These are phyloP conservation scores for Phyllachora maydis DNA, from an alignment of 2,329 filamentous ascomycete genomes.

Conservation along the genomic window DNA sequence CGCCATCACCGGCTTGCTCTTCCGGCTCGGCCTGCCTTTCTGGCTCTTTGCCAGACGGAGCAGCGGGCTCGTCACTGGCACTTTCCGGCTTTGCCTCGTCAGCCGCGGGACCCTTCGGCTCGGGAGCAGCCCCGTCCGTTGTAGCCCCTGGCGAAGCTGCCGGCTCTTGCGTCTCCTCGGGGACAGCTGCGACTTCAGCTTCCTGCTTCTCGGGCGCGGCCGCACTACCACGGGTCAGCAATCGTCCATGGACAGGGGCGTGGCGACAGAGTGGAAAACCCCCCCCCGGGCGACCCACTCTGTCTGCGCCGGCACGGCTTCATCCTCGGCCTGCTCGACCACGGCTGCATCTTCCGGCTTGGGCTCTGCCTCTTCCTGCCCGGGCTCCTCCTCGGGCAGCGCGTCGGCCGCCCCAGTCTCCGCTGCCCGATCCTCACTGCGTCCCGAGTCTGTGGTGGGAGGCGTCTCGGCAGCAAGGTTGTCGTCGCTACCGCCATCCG, in stretches of 20 bases:
- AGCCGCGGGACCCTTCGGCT: neutral
- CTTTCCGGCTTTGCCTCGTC: neutral
- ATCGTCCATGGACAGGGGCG: too few relatives aligned
- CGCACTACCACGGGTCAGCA: too few relatives aligned
- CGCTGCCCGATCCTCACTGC: neutral
- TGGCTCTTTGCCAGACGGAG: neutral
- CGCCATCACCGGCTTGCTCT: neutral
- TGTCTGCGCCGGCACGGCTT: too few relatives aligned
- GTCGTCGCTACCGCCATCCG: slow-evolving; percentile 1
- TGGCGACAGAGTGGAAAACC: too few relatives aligned
- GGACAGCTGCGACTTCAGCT: neutral
- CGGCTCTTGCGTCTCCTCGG: neutral
- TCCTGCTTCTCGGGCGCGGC: too few relatives aligned
- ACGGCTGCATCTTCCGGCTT: too few relatives aligned
- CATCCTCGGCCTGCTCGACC: too few relatives aligned
- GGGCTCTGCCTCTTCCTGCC: too few relatives aligned
- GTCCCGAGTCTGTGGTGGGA: neutral
- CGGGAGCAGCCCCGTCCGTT: neutral
- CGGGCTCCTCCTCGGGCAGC: too few relatives aligned
- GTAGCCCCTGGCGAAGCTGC: neutral
- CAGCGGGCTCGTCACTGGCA: slow-evolving; percentile 1
- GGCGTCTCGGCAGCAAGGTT: neutral
- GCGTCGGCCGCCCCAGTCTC: too few relatives aligned
- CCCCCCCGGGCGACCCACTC: too few relatives aligned
- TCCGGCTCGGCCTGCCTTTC: neutral